Percentiles rank a stretch among this genome's conserved stretches.
phyloP scores from a whole-genome alignment of 805 yeast genomes.

The Yamadazyma sp. region DNA sequence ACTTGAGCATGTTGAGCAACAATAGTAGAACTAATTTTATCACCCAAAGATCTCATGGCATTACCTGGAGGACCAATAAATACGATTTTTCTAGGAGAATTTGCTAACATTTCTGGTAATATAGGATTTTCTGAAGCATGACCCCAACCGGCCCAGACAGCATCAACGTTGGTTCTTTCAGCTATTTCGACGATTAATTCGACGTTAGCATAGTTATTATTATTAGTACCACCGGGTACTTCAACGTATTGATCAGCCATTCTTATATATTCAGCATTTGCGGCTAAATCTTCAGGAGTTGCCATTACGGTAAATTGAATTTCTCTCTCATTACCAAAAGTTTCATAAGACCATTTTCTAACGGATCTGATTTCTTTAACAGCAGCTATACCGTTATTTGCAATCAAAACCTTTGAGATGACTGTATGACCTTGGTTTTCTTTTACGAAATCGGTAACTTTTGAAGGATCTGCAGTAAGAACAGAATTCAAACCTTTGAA shows the following conservation, averaged over 20 bases:
- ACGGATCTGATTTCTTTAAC: constrained; percentile 97
- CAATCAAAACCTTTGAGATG: constrained; percentile 81
- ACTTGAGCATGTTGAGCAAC: constrained; percentile 99
- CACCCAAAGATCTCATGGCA: constrained; percentile 99
- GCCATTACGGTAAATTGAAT: constrained; percentile 98
- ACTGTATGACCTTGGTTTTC: constrained; percentile 94
- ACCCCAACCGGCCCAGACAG: constrained; percentile 99
- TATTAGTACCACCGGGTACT: constrained; percentile 99
- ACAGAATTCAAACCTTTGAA: constrained; percentile 82
- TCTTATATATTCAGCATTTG: constrained; percentile 95
- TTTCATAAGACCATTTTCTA: constrained; percentile 98
- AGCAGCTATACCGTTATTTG: constrained; percentile 99
- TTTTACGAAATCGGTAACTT: constrained; percentile 79
- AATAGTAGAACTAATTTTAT: constrained; percentile 94
- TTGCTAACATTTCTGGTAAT: constrained; percentile 90
- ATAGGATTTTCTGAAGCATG: constrained; percentile 99
- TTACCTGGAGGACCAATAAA: constrained; percentile 99
- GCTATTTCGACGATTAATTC: constrained; percentile 96
- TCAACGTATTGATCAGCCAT: constrained; percentile 99
- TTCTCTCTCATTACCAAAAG: constrained; percentile 94
- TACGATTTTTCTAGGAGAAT: constrained; percentile 84
- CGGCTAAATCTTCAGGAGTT: constrained; percentile 97
- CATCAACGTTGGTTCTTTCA: constrained; percentile 93
- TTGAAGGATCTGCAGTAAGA: constrained; percentile 71
- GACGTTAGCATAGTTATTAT: constrained; percentile 97